Percentiles rank a stretch among this genome's conserved stretches.
These are phyloP conservation scores for Bothriochloa decipiens DNA, from an alignment of 176 grass and related monocot genomes.

Conservation along the genomic window DNA sequence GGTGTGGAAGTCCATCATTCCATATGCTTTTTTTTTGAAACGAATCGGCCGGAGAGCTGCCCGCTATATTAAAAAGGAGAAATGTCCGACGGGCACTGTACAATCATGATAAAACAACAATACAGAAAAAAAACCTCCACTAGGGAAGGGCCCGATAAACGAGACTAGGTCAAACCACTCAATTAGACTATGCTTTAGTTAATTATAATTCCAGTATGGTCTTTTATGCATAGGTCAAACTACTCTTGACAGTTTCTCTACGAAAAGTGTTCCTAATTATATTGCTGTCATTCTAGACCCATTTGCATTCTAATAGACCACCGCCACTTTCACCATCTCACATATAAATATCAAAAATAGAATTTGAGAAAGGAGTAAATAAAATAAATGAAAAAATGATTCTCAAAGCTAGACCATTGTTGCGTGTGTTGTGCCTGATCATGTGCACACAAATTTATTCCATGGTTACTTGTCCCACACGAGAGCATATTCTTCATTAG, in stretches of 20 bases:
- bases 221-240: background rate
- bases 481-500: slow-evolving; percentile 22
- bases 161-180: too few relatives aligned
- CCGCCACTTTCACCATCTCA: background rate
- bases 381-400: background rate
- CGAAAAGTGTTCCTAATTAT: background rate
- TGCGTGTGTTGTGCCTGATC: background rate
- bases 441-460: background rate
- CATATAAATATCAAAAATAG: background rate
- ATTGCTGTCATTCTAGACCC: background rate
- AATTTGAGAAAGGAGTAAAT: background rate
- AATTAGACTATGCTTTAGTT: background rate
- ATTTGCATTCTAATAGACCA: background rate
- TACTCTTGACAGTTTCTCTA: background rate
- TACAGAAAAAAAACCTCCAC: too few relatives aligned
- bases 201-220: background rate
- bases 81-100: too few relatives aligned
- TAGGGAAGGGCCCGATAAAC: too few relatives aligned
- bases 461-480: slow-evolving; percentile 13
- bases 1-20: background rate
- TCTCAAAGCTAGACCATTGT: background rate
- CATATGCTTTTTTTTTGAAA: too few relatives aligned
- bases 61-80: too few relatives aligned
- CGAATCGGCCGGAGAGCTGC: too few relatives aligned
- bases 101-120: too few relatives aligned